A percentile compares a stretch with the other conserved stretches of the same genome.
These are phyloP conservation scores for Blastobotrys apis DNA, from an alignment of 1,139 yeast species.

Conservation along the genomic window DNA sequence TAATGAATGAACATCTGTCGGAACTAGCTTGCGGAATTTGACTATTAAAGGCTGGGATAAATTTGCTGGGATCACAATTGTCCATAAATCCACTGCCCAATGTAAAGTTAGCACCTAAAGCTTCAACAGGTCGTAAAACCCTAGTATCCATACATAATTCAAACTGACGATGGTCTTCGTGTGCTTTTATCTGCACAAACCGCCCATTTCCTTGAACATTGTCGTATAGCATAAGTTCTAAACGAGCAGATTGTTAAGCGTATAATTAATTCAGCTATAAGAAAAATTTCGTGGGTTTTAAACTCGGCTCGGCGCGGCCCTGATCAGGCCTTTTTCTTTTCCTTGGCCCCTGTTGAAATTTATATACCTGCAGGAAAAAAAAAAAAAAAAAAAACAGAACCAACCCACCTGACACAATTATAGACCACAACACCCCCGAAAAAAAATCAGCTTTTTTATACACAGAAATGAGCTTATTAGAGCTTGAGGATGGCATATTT, in stretches of 20 bases:
- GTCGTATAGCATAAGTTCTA: conserved; percentile 15
- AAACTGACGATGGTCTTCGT: conserved; percentile 33
- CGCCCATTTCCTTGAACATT: conserved; percentile 25
- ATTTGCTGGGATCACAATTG: conserved; percentile 44
- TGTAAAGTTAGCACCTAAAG: not conserved
- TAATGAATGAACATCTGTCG: conserved; percentile 32
- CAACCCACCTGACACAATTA: no score
- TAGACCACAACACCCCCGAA: no score
- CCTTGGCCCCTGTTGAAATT: not conserved
- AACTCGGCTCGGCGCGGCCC: not conserved
- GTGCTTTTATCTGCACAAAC: conserved; percentile 27
- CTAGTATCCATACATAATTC: conserved; percentile 38
- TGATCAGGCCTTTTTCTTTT: not conserved
- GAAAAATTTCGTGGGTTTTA: not conserved
- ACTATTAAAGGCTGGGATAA: conserved; percentile 38
- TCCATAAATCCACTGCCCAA: conserved; percentile 49
- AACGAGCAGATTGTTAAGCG: no score
- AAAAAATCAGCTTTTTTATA: not conserved
- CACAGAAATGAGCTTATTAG: conserved; percentile 12
- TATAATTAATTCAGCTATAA: no score
- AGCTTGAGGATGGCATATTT: conserved; percentile 12
- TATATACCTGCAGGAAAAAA: no score
- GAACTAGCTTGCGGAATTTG: conserved; percentile 26
- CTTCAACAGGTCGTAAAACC: no score
- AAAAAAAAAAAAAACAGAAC: not conserved